A percentile compares a stretch with the other conserved stretches of the same genome.
Evolutionary conservation across 495 filamentous ascomycete species (phyloP).

Genomic region (Penicillium robsamsonii): DNA sequence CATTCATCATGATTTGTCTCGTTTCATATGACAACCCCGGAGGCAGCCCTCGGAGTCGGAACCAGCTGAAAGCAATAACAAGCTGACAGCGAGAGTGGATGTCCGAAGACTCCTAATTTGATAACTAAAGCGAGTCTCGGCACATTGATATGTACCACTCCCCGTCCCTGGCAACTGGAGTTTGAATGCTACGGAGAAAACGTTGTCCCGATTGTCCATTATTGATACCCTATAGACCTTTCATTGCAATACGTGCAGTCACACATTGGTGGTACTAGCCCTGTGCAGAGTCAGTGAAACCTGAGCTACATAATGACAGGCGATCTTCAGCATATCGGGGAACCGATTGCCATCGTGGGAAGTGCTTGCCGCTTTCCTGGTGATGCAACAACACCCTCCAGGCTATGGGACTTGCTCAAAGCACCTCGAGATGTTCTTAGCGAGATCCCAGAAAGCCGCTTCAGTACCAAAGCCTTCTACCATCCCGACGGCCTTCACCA

Average conservation of each 20-base stretch:
- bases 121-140: constrained; percentile 5
- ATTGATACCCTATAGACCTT: constrained; percentile 12
- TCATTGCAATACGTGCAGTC: constrained; percentile 3
- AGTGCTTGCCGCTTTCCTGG: constrained; percentile 57
- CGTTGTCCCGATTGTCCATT: constrained; percentile 4
- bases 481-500: constrained; percentile 36
- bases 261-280: constrained; percentile 6
- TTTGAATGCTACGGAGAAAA: constrained; percentile 4
- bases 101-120: constrained; percentile 2
- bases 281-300: constrained; percentile 11
- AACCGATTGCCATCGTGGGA: constrained; percentile 49
- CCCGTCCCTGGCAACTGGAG: constrained; percentile 5
- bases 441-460: constrained; percentile 37
- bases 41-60: constrained; percentile 13
- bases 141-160: constrained; percentile 17
- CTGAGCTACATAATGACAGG: constrained; percentile 7
- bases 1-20: constrained; percentile 12
- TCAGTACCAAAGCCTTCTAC: constrained; percentile 41
- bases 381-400: constrained; percentile 31
- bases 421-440: constrained; percentile 35
- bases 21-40: constrained; percentile 7
- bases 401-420: constrained; percentile 38
- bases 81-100: constrained; percentile 3
- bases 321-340: constrained; percentile 9
- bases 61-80: constrained; percentile 5